Evolutionary conservation across 768 basidiomycete genomes (phyloP), one percentile per base, ranked within the genome.

Genomic region (Lactarius psammicola): DNA sequence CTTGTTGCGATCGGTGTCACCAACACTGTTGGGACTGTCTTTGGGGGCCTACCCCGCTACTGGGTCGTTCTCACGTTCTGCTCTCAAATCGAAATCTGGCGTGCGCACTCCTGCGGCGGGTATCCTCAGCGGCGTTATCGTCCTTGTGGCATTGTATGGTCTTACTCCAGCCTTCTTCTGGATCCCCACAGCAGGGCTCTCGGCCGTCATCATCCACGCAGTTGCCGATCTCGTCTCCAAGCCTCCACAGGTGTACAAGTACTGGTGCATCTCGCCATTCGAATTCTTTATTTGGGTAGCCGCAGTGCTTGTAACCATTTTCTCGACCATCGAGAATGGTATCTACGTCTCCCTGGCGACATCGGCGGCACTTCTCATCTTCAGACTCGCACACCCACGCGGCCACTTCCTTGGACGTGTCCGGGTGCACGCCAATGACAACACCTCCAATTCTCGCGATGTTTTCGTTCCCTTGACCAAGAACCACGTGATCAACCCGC

Each of bases 1-100:
- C 82, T 98, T 57, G 91, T 98, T 71, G 95, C 96, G 49, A 98
- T 99, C 70, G 96, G 96, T n/a, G 93, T 98, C 23, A 91, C 94
- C 20, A 96, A 96, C 76, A 92, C 92, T 1, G 73, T 97, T 68
- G 96, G 96, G 3, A 89, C 92, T 18, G 80, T 91, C 70, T 98
- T 99, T 76, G 84, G 78, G n/a, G 60, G 96, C 95, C 0, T 98
- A 97, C 75, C 95, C 97, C 10, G 93, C 96, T 0, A 99, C 97
- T 15, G 97, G 97, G 2, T 98, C 95, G 1, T 99, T 99, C 84
- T 97, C 95, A 44, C 91, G 97, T n/a, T 92, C 95, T 3, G 97
- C 97, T 2, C 80, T 99, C 73, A 95, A 97, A 77, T 87, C 92
- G 34, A 98, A 96, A 76, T 95, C 93, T 0, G 97, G 97, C 56